These are phyloP conservation scores for Andrographis paniculata DNA, from an alignment of 305 asterid species.

Conservation along the genomic window DNA sequence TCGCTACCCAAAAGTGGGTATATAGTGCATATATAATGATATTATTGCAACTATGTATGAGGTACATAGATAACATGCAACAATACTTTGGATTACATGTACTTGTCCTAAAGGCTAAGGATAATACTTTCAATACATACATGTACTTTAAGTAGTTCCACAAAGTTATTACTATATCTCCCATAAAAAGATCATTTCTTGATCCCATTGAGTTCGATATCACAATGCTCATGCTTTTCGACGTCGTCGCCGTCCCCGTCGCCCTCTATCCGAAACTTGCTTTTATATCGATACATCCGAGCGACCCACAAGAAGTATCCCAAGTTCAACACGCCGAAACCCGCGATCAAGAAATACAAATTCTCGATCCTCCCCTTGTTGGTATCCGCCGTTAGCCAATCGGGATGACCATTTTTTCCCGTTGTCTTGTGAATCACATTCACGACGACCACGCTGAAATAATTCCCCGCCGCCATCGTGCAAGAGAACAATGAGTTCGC, in stretches of 20 bases:
- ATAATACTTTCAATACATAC: not conserved
- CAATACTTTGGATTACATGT: too few relatives aligned
- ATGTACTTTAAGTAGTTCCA: too few relatives aligned
- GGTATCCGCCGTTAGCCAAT: conserved; percentile 67
- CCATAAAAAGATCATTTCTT: conserved; percentile 24
- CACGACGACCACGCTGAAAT: conserved; percentile 50
- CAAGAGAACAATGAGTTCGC: conserved; percentile 74
- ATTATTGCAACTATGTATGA: too few relatives aligned
- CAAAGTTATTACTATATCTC: too few relatives aligned
- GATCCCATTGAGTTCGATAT: conserved; percentile 21
- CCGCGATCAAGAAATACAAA: conserved; percentile 56
- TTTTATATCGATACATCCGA: conserved; percentile 52
- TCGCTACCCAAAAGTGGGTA: too few relatives aligned
- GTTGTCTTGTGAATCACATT: conserved; percentile 60
- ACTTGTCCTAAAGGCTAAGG: too few relatives aligned
- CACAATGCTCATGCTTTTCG: too few relatives aligned
- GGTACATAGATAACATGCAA: too few relatives aligned
- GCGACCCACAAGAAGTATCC: conserved; percentile 50
- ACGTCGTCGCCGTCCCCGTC: conserved; percentile 22
- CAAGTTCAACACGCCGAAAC: conserved; percentile 51
- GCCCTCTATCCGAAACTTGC: conserved; percentile 26
- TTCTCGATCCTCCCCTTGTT: conserved; percentile 56
- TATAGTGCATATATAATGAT: too few relatives aligned
- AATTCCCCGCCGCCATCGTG: conserved; percentile 56
- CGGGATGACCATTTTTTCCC: conserved; percentile 41